Conservation (phyloP, 2,329 filamentous ascomycete genomes). For the Pyrenophora seminiperda region DNA sequence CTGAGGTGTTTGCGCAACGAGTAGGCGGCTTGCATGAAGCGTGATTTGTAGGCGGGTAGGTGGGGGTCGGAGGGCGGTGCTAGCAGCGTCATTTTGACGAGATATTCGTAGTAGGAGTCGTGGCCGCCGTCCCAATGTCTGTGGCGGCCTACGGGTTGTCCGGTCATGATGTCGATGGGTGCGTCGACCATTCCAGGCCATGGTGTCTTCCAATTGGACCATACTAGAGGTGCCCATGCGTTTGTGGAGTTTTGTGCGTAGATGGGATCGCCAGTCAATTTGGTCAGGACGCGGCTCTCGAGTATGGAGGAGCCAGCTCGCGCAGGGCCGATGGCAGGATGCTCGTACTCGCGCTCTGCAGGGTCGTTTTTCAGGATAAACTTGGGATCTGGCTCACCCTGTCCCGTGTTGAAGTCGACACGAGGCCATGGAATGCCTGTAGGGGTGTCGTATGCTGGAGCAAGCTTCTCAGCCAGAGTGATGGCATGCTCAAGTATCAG, state of each 20-base stretch:
- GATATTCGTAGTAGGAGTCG: slow-evolving; percentile 53
- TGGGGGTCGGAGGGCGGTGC: slow-evolving; percentile 46
- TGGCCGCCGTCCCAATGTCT: slow-evolving; percentile 53
- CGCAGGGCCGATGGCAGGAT: slow-evolving; percentile 49
- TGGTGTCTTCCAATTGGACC: slow-evolving; percentile 49
- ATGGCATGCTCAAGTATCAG: slow-evolving; percentile 47
- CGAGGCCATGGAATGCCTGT: slow-evolving; percentile 54
- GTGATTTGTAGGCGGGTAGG: slow-evolving; percentile 37
- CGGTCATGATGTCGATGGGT: slow-evolving; percentile 52
- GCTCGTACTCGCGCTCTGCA: slow-evolving; percentile 38
- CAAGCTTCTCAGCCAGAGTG: slow-evolving; percentile 45
- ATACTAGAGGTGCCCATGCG: slow-evolving; percentile 54
- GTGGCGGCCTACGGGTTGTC: slow-evolving; percentile 46
- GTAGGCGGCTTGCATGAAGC: slow-evolving; percentile 44
- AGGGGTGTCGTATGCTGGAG: slow-evolving; percentile 49
- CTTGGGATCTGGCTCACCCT: slow-evolving; percentile 41
- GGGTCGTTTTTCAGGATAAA: slow-evolving; percentile 36
- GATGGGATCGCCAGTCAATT: slow-evolving; percentile 48
- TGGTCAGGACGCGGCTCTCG: slow-evolving; percentile 51
- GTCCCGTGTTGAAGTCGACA: slow-evolving; percentile 49
- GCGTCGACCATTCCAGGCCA: slow-evolving; percentile 51
- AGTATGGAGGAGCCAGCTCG: slow-evolving; percentile 53
- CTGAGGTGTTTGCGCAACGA: slow-evolving; percentile 46
- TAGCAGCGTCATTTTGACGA: slow-evolving; percentile 49
- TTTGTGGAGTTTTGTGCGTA: slow-evolving; percentile 51